Evolutionary conservation across 805 yeast genomes (phyloP).

Genomic region (Schwanniomyces occidentalis): DNA sequence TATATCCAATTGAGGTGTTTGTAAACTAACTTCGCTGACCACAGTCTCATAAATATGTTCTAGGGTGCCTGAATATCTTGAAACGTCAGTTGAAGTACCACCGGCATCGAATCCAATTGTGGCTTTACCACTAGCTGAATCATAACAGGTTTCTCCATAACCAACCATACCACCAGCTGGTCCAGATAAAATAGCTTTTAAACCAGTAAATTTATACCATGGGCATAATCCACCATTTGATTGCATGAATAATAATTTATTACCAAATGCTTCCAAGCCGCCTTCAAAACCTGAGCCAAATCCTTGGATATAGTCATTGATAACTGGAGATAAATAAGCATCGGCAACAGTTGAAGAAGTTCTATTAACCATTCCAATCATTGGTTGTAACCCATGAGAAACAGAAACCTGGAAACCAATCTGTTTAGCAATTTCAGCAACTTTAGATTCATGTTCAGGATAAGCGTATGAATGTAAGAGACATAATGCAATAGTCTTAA

Average conservation of each 20-base stretch:
- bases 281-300: conserved; percentile 36
- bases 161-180: conserved; percentile 98
- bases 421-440: conserved; percentile 29
- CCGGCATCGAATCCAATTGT: conserved; percentile 43
- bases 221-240: conserved; percentile 91
- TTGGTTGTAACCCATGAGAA: conserved; percentile 35
- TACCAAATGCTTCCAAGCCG: conserved; percentile 38
- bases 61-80: conserved; percentile 39
- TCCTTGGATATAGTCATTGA: conserved; percentile 26
- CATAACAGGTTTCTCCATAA: conserved; percentile 74
- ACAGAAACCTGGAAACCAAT: conserved; percentile 38
- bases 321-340: conserved; percentile 38
- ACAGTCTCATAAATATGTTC: conserved; percentile 47
- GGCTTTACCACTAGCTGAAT: conserved; percentile 17
- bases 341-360: conserved; percentile 39
- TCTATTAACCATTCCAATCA: conserved; percentile 37
- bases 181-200: conserved; percentile 82
- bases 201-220: conserved; percentile 75
- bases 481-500: conserved; percentile 29
- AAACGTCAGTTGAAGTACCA: conserved; percentile 48
- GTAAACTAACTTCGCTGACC: conserved; percentile 44
- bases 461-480: conserved; percentile 36
- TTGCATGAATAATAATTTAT: conserved; percentile 79
- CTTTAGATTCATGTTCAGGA: conserved; percentile 30
- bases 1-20: conserved; percentile 48